Evolutionary conservation across 768 basidiomycete species (phyloP).

Genomic region (Thelephora aurantiotincta): DNA sequence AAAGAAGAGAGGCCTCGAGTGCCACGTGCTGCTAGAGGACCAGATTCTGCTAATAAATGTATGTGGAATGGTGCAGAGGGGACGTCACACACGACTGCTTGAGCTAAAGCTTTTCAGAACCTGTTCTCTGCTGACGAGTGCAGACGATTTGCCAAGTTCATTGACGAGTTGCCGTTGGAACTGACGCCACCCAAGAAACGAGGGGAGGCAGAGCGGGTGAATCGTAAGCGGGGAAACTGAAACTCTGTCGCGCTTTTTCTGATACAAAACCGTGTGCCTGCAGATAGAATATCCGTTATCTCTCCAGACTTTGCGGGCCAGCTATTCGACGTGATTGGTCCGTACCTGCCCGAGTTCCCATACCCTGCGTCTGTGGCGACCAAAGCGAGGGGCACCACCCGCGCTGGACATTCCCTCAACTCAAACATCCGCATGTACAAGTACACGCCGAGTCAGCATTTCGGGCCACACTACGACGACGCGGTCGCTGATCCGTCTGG

Average conservation of each 20-base stretch:
- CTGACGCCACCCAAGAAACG: conserved; percentile 58
- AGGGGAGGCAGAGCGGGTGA: conserved; percentile 59
- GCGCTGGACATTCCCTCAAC: conserved; percentile 46
- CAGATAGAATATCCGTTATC: conserved; percentile 49
- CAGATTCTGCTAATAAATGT: conserved; percentile 53
- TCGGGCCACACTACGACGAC: conserved; percentile 70
- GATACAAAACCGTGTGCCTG: background rate
- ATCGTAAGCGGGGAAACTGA: conserved; percentile 29
- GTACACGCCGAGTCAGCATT: conserved; percentile 48
- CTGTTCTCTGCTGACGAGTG: conserved; percentile 49
- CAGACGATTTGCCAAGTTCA: conserved; percentile 41
- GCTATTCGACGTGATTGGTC: conserved; percentile 33
- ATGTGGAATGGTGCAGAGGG: conserved; percentile 9
- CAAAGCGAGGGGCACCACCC: conserved; percentile 10
- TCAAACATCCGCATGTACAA: conserved; percentile 66
- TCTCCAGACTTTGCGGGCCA: conserved; percentile 43
- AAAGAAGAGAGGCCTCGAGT: conserved; percentile 30
- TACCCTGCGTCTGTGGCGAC: conserved; percentile 21
- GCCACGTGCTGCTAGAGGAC: conserved; percentile 38
- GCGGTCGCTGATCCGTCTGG: conserved; percentile 37
- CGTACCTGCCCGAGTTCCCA: conserved; percentile 45
- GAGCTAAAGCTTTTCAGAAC: conserved; percentile 22
- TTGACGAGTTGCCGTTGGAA: conserved; percentile 44
- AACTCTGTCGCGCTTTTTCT: too few species aligned
- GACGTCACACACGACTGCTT: background rate